phyloP scores from a whole-genome alignment of 2,329 filamentous ascomycete genomes.

The Colletotrichum cordylinicola region DNA sequence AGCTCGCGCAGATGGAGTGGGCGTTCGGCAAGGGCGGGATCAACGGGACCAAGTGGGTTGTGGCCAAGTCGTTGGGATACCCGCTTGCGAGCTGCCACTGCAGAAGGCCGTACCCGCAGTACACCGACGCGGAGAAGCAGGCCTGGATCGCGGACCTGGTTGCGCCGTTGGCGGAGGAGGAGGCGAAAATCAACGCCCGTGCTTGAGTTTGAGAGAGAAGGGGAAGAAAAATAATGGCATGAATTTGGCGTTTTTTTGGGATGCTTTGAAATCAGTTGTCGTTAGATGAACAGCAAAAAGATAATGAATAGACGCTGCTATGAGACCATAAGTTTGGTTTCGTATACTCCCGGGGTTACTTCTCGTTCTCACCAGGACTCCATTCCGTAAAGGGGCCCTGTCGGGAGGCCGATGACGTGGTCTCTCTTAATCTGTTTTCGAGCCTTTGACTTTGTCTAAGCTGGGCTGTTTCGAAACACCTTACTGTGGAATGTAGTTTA shows the following conservation, averaged over 20 bases:
- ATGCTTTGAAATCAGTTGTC: neutral
- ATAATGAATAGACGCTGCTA: neutral
- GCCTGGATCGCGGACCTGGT: conserved; percentile 32
- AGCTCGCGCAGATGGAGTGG: conserved; percentile 59
- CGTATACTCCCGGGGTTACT: rapidly evolving
- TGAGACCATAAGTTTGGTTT: rapidly evolving
- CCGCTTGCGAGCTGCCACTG: conserved; percentile 55
- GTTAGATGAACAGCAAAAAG: neutral
- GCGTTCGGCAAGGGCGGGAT: conserved; percentile 64
- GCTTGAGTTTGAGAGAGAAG: neutral
- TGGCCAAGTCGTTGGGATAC: conserved; percentile 59
- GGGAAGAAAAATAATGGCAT: neutral
- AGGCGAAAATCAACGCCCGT: conserved; percentile 16
- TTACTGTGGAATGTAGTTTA: neutral
- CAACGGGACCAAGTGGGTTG: conserved; percentile 66
- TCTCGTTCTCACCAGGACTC: neutral
- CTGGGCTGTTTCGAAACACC: neutral
- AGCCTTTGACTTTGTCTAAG: neutral
- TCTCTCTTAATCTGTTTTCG: neutral
- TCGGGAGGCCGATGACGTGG: too few relatives aligned
- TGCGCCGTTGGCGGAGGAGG: conserved; percentile 16
- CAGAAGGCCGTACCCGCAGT: conserved; percentile 59
- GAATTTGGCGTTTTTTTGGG: neutral
- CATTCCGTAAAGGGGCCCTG: too few relatives aligned
- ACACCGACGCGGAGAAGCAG: conserved; percentile 37